phyloP scores from a whole-genome alignment of 148 eudicot genomes.

The Rhododendron mucronatum region DNA sequence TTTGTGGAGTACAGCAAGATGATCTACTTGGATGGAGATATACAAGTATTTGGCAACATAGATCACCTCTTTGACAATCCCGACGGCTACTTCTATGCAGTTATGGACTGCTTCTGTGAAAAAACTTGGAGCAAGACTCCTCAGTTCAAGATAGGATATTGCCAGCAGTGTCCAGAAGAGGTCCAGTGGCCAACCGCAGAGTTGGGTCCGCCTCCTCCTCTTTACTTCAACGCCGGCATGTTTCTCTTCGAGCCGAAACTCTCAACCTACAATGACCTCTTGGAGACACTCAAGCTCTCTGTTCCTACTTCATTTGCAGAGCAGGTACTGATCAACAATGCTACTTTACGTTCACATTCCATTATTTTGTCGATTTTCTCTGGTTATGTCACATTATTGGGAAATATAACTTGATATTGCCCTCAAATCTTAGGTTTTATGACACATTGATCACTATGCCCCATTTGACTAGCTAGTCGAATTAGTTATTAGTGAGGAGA shows the following conservation, averaged over 20 bases:
- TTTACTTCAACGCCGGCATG: slow-evolving; percentile 18
- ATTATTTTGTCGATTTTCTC: too few relatives aligned
- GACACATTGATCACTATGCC: background rate
- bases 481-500: too few relatives aligned
- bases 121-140: slow-evolving; percentile 8
- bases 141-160: slow-evolving; percentile 13
- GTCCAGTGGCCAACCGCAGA: slow-evolving; percentile 9
- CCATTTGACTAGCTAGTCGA: too few relatives aligned
- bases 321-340: background rate
- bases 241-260: slow-evolving; percentile 9
- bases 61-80: slow-evolving; percentile 16
- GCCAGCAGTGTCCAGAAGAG: slow-evolving; percentile 14
- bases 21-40: slow-evolving; percentile 15
- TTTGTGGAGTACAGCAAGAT: slow-evolving; percentile 16
- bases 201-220: slow-evolving; percentile 8
- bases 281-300: slow-evolving; percentile 3
- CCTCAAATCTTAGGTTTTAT: background rate
- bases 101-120: slow-evolving; percentile 13
- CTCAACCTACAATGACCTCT: slow-evolving; percentile 9
- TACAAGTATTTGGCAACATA: slow-evolving; percentile 12
- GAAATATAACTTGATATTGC: too few relatives aligned
- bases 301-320: slow-evolving; percentile 12
- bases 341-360: too few relatives aligned
- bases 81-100: slow-evolving; percentile 10
- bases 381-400: too few relatives aligned